Evolutionary conservation across 2,329 filamentous ascomycete species (phyloP).

Genomic region (Trichophyton rubrum): DNA sequence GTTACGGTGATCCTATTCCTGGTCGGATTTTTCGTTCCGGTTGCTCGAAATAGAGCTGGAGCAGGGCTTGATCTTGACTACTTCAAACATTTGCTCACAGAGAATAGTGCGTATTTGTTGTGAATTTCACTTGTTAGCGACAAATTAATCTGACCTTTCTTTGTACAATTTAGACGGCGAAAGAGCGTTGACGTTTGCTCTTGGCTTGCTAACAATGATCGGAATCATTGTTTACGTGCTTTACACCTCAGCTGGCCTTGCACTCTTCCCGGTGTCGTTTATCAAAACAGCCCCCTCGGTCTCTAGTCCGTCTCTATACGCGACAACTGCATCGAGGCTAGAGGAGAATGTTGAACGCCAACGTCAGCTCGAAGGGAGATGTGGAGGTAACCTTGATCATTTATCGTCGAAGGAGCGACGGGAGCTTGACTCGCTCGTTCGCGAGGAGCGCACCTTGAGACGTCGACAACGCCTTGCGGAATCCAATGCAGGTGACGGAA

Average conservation of each 20-base stretch:
- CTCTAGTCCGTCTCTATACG: constrained; percentile 65
- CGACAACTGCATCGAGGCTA: constrained; percentile 65
- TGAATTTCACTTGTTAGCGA: not conserved
- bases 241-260: constrained; percentile 81
- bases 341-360: constrained; percentile 85
- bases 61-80: constrained; percentile 74
- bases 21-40: constrained; percentile 85
- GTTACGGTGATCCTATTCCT: constrained; percentile 67
- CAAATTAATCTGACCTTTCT: constrained; percentile 9
- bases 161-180: constrained; percentile 53
- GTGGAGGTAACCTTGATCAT: constrained; percentile 58
- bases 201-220: constrained; percentile 77
- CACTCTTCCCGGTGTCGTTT: constrained; percentile 74
- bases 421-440: constrained; percentile 72
- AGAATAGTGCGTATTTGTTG: constrained; percentile 51
- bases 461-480: constrained; percentile 77
- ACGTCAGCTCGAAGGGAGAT: constrained; percentile 77
- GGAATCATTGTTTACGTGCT: constrained; percentile 76
- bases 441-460: constrained; percentile 85
- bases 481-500: constrained; percentile 64
- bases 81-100: constrained; percentile 70
- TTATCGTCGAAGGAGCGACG: constrained; percentile 76
- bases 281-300: constrained; percentile 86
- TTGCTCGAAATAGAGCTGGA: constrained; percentile 53
- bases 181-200: constrained; percentile 76